Base-by-base conservation (phyloP, 2,329 filamentous ascomycete species). In the Ascochyta pisi region DNA sequence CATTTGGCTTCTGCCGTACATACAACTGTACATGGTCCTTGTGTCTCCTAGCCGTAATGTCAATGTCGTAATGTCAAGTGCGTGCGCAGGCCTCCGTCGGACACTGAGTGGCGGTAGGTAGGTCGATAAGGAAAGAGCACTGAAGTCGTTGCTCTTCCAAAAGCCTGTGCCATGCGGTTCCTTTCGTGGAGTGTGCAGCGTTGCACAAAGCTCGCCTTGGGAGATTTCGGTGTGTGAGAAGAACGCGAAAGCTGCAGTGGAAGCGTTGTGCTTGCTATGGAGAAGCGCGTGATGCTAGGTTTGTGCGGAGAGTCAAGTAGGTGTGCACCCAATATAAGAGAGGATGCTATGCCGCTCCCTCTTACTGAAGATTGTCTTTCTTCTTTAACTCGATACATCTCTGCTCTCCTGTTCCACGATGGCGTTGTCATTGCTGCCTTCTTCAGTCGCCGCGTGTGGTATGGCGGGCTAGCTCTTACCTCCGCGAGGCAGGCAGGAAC, bases 21-120 rank as follows among this genome's bases (percentile, higher is more conserved):
- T 56, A 56, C 37, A 56, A 38, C 16, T 51, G 47, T 48, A 51
- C 48, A 47, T 48, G 47, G 19, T 48, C 38, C 24, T 16, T 42
- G 46, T 48, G 42, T 39, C 29, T 40, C 42, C 40, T 29, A 47
- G 47, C n/a, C 24, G 38, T 48, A 43, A 39, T 40, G 38, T 37
- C 33, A 42, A 47, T 39, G 53, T 48, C 42, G 46, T 33, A 39
- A 43, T 47, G 47, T 47, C 38, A 31, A 48, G 53, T 43, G 53
- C 5, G 38, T 47, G 53, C 42, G 43, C 26, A 19, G n/a, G 24
- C n/a, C 26, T 50, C 35, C 13, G 33, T 26, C 15, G 24, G 15
- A 33, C 16, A 10, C 16, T 22, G 43, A 22, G 13, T 33, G 29
- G 42, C 16, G 37, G 35, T 16, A 24, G 23, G 27, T 16, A 29